Evolutionary conservation across 495 filamentous ascomycete species (phyloP).

Genomic region (Lasiosphaeria ovina): DNA sequence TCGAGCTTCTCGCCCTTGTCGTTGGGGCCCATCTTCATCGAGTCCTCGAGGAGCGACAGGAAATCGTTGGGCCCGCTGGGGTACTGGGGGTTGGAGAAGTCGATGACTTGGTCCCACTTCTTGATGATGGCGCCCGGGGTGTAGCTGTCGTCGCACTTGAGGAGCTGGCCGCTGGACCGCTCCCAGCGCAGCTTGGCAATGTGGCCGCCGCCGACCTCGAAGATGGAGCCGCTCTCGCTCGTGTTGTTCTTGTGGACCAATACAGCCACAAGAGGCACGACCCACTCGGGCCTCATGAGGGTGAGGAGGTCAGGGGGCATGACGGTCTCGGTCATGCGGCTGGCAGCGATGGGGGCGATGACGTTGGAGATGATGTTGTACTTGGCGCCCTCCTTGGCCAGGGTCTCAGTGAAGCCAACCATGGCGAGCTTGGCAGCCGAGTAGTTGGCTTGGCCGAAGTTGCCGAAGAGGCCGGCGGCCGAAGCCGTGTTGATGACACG

Average conservation of each 20-base stretch:
- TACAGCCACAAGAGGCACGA: conserved; percentile 89
- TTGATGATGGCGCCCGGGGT: conserved; percentile 84
- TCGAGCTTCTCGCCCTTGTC: conserved; percentile 73
- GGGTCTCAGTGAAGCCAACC: conserved; percentile 97
- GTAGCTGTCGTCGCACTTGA: conserved; percentile 84
- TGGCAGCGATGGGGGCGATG: conserved; percentile 94
- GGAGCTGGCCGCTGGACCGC: conserved; percentile 82
- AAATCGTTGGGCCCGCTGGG: conserved; percentile 89
- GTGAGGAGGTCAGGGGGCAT: conserved; percentile 95
- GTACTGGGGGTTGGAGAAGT: conserved; percentile 83
- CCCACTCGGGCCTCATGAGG: conserved; percentile 90
- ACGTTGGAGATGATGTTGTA: conserved; percentile 98
- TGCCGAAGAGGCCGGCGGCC: conserved; percentile 91
- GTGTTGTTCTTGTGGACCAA: conserved; percentile 87
- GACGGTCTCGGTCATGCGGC: conserved; percentile 94
- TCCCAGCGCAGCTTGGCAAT: conserved; percentile 95
- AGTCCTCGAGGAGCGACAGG: conserved; percentile 80
- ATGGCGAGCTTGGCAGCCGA: conserved; percentile 94
- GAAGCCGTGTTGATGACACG: conserved; percentile 95
- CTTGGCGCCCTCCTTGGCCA: conserved; percentile 95
- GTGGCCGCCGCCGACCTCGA: conserved; percentile 91
- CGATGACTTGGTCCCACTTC: conserved; percentile 83
- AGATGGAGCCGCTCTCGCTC: conserved; percentile 82
- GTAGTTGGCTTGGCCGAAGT: conserved; percentile 96
- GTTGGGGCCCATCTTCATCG: conserved; percentile 72